Evolutionary conservation across 176 grass and related monocot species (phyloP).

Genomic region (Oryza meridionalis): DNA sequence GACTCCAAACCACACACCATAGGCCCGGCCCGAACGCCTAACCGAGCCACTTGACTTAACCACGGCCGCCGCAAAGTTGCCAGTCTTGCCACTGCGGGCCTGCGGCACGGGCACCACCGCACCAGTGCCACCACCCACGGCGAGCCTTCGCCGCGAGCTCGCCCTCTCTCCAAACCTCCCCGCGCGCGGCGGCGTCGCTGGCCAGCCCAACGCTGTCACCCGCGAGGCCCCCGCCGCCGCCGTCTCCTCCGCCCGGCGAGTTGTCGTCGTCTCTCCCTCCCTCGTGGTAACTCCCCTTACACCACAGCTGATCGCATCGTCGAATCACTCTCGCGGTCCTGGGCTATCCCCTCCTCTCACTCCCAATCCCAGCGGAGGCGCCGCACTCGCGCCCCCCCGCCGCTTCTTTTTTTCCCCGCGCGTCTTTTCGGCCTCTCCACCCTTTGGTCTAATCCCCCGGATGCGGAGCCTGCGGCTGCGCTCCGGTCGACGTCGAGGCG

Average conservation of each 20-base stretch:
- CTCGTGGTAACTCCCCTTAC: conserved; percentile 17
- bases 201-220: neutral
- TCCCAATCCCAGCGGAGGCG: neutral
- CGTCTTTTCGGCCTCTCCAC: neutral
- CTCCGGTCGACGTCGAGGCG: conserved; percentile 34
- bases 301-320: neutral
- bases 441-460: conserved; percentile 31
- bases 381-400: conserved; percentile 1
- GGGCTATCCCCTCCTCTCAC: neutral
- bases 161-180: neutral
- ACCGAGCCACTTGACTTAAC: neutral
- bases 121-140: neutral
- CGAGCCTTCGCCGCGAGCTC: neutral
- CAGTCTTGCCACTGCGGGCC: no score
- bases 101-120: no score
- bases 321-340: neutral
- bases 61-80: no score
- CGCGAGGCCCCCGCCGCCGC: neutral
- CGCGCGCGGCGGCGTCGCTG: neutral
- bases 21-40: neutral
- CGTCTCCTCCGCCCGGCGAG: neutral
- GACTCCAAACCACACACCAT: neutral
- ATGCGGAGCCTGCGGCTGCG: conserved; percentile 40
- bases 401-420: neutral
- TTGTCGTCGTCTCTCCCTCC: conserved; percentile 5